Percentiles rank a stretch among this genome's conserved stretches.
phyloP scores from a whole-genome alignment of 208 protist genomes.

The Leishmania aethiopica region DNA sequence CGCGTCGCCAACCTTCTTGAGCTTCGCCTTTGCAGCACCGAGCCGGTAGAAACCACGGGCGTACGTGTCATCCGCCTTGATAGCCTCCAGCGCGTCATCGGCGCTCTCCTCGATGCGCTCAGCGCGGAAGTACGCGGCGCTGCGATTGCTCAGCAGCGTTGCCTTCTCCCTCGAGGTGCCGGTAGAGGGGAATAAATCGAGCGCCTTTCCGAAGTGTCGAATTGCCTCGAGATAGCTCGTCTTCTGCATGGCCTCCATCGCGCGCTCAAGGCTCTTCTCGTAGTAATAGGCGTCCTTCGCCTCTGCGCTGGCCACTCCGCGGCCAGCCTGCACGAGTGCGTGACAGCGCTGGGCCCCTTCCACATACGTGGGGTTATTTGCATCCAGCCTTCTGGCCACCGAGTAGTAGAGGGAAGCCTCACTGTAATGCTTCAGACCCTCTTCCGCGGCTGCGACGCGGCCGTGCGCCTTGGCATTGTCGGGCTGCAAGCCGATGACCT shows the following conservation, averaged over 20 bases:
- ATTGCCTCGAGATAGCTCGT: slow-evolving; percentile 71
- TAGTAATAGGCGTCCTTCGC: slow-evolving; percentile 76
- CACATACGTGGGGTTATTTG: slow-evolving; percentile 33
- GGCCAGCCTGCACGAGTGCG: slow-evolving; percentile 44
- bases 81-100: slow-evolving; percentile 55
- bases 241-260: slow-evolving; percentile 68
- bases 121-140: slow-evolving; percentile 64
- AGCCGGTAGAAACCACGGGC: slow-evolving; percentile 77
- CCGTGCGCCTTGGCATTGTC: slow-evolving; percentile 58
- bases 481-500: slow-evolving; percentile 55
- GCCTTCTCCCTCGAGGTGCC: slow-evolving; percentile 44
- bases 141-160: slow-evolving; percentile 72
- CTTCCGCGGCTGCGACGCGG: slow-evolving; percentile 67
- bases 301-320: slow-evolving; percentile 45
- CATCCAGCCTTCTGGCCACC: slow-evolving; percentile 40
- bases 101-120: slow-evolving; percentile 53
- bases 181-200: slow-evolving; percentile 50
- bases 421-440: slow-evolving; percentile 74
- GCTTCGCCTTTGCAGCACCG: slow-evolving; percentile 54
- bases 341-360: slow-evolving; percentile 40
- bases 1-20: slow-evolving; percentile 49
- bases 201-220: slow-evolving; percentile 77
- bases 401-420: slow-evolving; percentile 49
- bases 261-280: slow-evolving; percentile 67
- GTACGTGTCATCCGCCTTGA: slow-evolving; percentile 61